phyloP scores from a whole-genome alignment of 2,329 filamentous ascomycete genomes.

The Epichloe typhina region DNA sequence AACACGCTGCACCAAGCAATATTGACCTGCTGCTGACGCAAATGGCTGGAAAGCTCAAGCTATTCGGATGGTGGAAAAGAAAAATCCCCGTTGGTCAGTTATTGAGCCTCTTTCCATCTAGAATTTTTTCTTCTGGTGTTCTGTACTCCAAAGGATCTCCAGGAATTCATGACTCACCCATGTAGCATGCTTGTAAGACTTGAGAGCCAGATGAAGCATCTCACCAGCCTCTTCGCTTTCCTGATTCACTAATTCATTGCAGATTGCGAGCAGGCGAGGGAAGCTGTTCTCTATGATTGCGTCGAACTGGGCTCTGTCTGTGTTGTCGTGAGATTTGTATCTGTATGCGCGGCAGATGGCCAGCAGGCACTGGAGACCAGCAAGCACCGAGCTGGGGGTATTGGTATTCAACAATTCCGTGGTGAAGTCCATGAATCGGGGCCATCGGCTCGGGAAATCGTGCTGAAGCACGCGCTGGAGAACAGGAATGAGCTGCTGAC shows the following conservation, averaged over 20 bases:
- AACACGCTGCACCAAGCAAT: constrained; percentile 96
- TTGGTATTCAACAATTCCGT: constrained; percentile 78
- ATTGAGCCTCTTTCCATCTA: neutral
- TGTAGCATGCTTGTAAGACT: constrained; percentile 96
- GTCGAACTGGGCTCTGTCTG: constrained; percentile 72
- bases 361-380: constrained; percentile 84
- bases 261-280: constrained; percentile 74
- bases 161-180: constrained; percentile 48
- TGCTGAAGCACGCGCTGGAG: constrained; percentile 92
- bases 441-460: constrained; percentile 93
- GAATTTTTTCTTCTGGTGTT: too few species aligned
- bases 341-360: constrained; percentile 92
- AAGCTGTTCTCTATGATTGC: constrained; percentile 88
- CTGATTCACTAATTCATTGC: constrained; percentile 78
- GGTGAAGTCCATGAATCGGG: constrained; percentile 85
- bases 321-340: constrained; percentile 73
- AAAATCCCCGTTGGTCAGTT: neutral
- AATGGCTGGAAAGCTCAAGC: constrained; percentile 71
- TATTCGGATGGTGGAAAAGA: constrained; percentile 21
- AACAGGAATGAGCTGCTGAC: constrained; percentile 84
- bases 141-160: neutral
- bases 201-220: constrained; percentile 90
- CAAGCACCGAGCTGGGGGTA: constrained; percentile 75
- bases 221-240: constrained; percentile 89
- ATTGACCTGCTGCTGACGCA: constrained; percentile 71